phyloP scores from a whole-genome alignment of 192 early-diverging fungal genomes.

The Coemansia erecta region DNA sequence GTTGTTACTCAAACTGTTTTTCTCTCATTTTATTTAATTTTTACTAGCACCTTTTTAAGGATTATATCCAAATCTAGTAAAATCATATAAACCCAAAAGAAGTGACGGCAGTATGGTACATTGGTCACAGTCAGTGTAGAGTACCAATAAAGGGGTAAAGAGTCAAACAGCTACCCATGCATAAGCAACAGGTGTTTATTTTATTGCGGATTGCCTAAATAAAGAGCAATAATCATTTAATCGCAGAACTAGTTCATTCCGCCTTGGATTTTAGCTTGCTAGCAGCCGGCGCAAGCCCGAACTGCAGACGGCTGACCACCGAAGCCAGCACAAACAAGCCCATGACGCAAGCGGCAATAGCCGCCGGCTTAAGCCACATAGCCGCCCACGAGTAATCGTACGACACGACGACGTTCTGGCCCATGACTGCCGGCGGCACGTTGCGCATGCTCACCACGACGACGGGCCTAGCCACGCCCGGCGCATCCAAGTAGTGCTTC shows the following conservation, averaged over 20 bases:
- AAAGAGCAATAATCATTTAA: too few relatives aligned
- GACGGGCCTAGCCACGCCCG: slow-evolving; percentile 71
- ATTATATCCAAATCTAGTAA: background rate
- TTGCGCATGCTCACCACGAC: slow-evolving; percentile 68
- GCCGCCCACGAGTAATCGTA: slow-evolving; percentile 53
- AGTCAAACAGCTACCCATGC: too few relatives aligned
- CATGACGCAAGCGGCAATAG: slow-evolving; percentile 54
- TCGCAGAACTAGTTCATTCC: too few relatives aligned
- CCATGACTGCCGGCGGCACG: slow-evolving; percentile 67
- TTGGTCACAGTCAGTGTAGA: too few relatives aligned
- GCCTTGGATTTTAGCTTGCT: slow-evolving; percentile 3
- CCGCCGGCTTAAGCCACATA: slow-evolving; percentile 65
- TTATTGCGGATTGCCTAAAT: too few relatives aligned
- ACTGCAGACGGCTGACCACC: slow-evolving; percentile 55
- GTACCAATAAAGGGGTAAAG: too few relatives aligned
- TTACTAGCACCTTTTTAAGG: too few relatives aligned
- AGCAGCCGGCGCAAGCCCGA: slow-evolving; percentile 55
- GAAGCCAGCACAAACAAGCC: slow-evolving; percentile 59
- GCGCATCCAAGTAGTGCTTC: slow-evolving; percentile 85
- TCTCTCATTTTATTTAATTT: too few relatives aligned
- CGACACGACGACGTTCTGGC: slow-evolving; percentile 53
- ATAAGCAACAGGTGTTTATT: too few relatives aligned
- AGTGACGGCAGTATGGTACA: too few relatives aligned
- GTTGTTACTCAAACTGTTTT: too few relatives aligned
- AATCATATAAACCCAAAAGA: slow-evolving; percentile 12